Evolutionary conservation across 495 filamentous ascomycete species (phyloP).

Genomic region (Neurospora sp.): DNA sequence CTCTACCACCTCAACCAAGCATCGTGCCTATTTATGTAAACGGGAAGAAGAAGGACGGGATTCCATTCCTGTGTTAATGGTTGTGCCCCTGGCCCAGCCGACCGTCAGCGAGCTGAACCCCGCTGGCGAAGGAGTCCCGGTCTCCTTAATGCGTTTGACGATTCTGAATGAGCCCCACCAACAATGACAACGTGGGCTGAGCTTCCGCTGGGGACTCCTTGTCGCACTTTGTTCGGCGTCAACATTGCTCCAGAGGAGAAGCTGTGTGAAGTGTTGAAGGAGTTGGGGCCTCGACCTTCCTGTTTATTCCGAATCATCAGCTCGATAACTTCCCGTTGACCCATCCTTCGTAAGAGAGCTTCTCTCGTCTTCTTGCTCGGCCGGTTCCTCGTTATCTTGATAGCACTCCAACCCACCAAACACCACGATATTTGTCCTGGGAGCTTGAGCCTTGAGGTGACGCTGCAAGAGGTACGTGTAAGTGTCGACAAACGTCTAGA

Average conservation of each 20-base stretch:
- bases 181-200: neutral
- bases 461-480: neutral
- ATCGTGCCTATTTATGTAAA: neutral
- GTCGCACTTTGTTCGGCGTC: neutral
- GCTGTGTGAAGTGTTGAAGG: neutral
- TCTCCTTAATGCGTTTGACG: neutral
- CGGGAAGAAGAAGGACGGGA: neutral
- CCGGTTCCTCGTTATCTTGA: neutral
- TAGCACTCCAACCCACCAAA: neutral
- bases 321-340: neutral
- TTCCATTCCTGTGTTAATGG: neutral
- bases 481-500: neutral
- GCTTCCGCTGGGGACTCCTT: neutral
- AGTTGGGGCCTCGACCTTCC: neutral
- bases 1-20: neutral
- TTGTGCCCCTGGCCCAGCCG: neutral
- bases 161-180: neutral
- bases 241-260: neutral
- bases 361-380: neutral
- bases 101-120: neutral
- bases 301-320: neutral
- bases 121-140: neutral
- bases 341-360: neutral
- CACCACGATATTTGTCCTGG: neutral
- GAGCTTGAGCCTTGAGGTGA: neutral